Conservation (phyloP, 352 stramenopile genomes). For the Phytophthora crassamura region DNA sequence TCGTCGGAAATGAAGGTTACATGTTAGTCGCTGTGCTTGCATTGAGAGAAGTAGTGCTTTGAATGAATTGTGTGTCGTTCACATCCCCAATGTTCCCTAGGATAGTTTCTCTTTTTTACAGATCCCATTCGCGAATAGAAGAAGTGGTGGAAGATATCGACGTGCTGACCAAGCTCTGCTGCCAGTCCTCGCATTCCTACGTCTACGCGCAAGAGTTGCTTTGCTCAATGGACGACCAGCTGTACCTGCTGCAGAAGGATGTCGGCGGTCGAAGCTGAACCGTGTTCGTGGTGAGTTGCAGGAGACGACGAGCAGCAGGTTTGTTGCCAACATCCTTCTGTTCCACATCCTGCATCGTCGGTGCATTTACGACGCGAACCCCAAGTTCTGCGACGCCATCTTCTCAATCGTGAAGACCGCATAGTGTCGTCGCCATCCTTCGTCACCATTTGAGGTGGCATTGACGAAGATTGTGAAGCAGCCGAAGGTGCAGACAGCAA, state of each 20-base stretch:
- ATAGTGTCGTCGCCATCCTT: no score
- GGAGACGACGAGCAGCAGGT: slow-evolving; percentile 64
- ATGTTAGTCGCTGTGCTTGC: no score
- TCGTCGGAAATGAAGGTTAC: no score
- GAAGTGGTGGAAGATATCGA: slow-evolving; percentile 72
- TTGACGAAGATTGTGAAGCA: slow-evolving; percentile 82
- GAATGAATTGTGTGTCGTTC: no score
- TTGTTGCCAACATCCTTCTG: slow-evolving; percentile 72
- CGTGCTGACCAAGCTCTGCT: slow-evolving; percentile 87
- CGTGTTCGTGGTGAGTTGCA: slow-evolving; percentile 82
- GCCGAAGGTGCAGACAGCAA: slow-evolving; percentile 84
- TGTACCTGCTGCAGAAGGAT: slow-evolving; percentile 64
- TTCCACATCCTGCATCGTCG: slow-evolving; percentile 78
- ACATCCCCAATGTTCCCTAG: no score
- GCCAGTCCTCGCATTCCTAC: slow-evolving; percentile 86
- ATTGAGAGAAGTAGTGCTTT: no score
- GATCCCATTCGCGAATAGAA: slow-evolving; percentile 84
- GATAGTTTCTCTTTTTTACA: no score
- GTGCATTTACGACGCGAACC: slow-evolving; percentile 65
- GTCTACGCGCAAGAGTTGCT: slow-evolving; percentile 83
- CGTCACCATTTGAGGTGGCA: no score
- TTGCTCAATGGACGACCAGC: slow-evolving; percentile 72
- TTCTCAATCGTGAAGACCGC: slow-evolving; percentile 80
- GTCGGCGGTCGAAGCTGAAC: slow-evolving; percentile 63
- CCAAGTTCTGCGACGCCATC: slow-evolving; percentile 70